Base-by-base conservation (phyloP, 352 stramenopile genomes). In the Thalassiosira pacifica region DNA sequence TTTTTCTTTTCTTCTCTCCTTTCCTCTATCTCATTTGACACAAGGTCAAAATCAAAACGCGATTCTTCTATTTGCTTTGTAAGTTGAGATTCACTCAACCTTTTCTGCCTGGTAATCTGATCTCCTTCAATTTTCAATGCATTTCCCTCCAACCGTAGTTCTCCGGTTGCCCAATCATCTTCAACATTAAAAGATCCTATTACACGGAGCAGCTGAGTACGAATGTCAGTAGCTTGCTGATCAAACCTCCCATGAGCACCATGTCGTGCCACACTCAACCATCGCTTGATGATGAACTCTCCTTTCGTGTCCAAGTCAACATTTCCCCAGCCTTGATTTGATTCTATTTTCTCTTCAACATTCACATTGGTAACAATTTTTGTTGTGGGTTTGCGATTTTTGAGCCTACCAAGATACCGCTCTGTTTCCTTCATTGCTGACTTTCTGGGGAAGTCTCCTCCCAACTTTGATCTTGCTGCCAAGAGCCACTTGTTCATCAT, bases 401-500 rank as follows among this genome's bases (percentile, higher is more conserved):
- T 96, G 90, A 98, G 97, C 68, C 93, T 94, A 82, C 98, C 95
- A 2, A 97, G 96, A 80, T 98, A 98, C 22, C 82, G 83, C 83
- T 98, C 95, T 93, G 98, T 98, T 79, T 98, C 88, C 53, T 92
- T 86, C 9, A 92, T 87, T 6, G 96, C 97, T 73, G 97, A 90
- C 5, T 95, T 92, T 53, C 95, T 91, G 2, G 96, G 96, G 75
- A 99, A 98, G 9, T 94, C 87, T 2, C 97, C 97, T 53, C 97
- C 96, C 0, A 99, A 83, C 3, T 96, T 95, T 69, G 93, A 96
- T n/a, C 97, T 93, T 13, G 96, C 96, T 19, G 97, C 97, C 32
- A 96, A 67, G 18, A 99, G 86, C 97, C 97, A 99, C 81, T 98
- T 98, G 42, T 84, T 94, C 89, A 99, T 96, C 87, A 98, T 97